Evolutionary conservation across 805 yeast species (phyloP).

Genomic region (Barnettozyma vustinii): DNA sequence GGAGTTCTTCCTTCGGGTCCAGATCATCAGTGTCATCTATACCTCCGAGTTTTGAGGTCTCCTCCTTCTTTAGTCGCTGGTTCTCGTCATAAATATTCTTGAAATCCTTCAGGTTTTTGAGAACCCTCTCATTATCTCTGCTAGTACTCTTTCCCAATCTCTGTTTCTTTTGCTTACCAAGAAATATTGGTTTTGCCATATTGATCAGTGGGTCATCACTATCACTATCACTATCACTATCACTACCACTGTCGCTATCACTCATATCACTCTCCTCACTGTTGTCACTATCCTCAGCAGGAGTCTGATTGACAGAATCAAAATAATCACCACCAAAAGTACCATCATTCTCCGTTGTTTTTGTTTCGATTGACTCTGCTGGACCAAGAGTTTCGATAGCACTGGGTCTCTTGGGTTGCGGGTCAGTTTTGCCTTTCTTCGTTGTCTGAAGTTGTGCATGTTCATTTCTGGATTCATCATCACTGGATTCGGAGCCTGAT

Average conservation of each 20-base stretch:
- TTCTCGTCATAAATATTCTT: constrained; percentile 22
- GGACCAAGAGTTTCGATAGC: constrained; percentile 25
- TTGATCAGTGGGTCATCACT: constrained; percentile 12
- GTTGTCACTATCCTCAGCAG: constrained; percentile 23
- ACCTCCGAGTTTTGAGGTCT: constrained; percentile 24
- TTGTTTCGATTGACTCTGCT: constrained; percentile 26
- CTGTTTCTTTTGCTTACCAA: constrained; percentile 13
- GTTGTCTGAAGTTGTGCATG: constrained; percentile 19
- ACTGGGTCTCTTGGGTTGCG: constrained; percentile 31
- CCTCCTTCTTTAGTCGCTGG: constrained; percentile 16
- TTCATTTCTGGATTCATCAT: not conserved
- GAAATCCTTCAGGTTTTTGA: constrained; percentile 22
- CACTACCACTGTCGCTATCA: constrained; percentile 8
- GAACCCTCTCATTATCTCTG: constrained; percentile 24
- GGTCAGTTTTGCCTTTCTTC: constrained; percentile 21
- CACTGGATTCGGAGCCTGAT: not conserved
- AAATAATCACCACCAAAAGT: constrained; percentile 27
- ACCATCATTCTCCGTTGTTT: constrained; percentile 31
- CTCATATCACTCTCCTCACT: constrained; percentile 12
- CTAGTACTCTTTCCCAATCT: constrained; percentile 1
- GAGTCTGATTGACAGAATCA: constrained; percentile 27
- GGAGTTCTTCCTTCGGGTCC: constrained; percentile 51
- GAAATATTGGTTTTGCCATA: constrained; percentile 24
- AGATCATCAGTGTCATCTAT: constrained; percentile 58
- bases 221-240: constrained; percentile 2